Evolutionary conservation across 2,329 filamentous ascomycete species (phyloP).

Genomic region (Verticillium nubilum): DNA sequence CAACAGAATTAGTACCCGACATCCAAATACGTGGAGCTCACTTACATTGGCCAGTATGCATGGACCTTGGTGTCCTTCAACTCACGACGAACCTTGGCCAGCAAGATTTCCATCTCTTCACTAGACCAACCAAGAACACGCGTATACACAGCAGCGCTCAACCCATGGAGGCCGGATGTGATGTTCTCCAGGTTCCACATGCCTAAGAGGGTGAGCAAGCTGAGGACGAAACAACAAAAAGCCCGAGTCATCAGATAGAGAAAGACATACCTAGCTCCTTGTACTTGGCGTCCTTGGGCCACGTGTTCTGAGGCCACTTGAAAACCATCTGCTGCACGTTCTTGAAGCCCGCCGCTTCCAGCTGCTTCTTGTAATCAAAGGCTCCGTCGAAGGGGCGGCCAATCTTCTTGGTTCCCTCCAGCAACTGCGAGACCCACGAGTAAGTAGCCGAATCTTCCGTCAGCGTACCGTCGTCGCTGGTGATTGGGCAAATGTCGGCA

Average conservation of each 20-base stretch:
- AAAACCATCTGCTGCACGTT: conserved; percentile 38
- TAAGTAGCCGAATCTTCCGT: conserved; percentile 4
- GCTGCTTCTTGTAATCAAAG: conserved; percentile 26
- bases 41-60: conserved; percentile 12
- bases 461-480: conserved; percentile 38
- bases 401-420: conserved; percentile 7
- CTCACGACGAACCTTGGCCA: conserved; percentile 18
- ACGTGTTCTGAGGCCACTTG: conserved; percentile 40
- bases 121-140: conserved; percentile 18
- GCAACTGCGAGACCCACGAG: background rate
- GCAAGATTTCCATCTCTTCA: conserved; percentile 16
- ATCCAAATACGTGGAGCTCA: background rate
- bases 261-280: conserved; percentile 35
- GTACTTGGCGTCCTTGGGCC: conserved; percentile 39
- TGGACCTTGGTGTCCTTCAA: conserved; percentile 18
- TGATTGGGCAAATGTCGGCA: conserved; percentile 33
- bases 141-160: conserved; percentile 20
- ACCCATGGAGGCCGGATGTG: conserved; percentile 17
- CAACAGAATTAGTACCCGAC: background rate
- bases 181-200: conserved; percentile 14
- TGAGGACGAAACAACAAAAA: too few relatives aligned
- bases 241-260: too few relatives aligned
- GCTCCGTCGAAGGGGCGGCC: conserved; percentile 23
- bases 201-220: conserved; percentile 7
- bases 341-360: conserved; percentile 42